phyloP scores from a whole-genome alignment of 257 asterid species.

The Jaltomata sinuosa region DNA sequence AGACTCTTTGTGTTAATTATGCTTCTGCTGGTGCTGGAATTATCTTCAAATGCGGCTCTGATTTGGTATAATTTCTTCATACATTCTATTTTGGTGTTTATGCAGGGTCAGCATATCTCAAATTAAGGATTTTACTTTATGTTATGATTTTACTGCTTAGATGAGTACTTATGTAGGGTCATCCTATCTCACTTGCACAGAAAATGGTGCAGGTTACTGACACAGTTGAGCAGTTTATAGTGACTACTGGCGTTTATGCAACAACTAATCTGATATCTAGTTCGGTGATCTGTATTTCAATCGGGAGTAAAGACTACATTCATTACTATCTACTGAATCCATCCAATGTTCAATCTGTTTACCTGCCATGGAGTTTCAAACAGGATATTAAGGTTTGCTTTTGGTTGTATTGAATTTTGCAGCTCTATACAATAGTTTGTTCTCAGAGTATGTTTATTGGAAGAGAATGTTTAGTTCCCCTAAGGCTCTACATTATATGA shows the following conservation, averaged over 20 bases:
- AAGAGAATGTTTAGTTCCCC: no score
- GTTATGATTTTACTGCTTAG: no score
- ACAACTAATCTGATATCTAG: conserved; percentile 50
- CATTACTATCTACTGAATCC: conserved; percentile 85
- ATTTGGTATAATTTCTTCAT: conserved; percentile 41
- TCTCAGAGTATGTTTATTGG: no score
- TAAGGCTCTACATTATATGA: neutral
- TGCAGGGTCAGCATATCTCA: no score
- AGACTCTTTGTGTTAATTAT: conserved; percentile 69
- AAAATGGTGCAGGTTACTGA: conserved; percentile 89
- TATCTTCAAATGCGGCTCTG: conserved; percentile 88
- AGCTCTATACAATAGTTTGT: no score
- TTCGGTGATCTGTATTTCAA: conserved; percentile 73
- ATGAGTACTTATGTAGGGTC: no score
- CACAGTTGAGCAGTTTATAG: conserved; percentile 64
- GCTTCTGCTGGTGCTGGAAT: conserved; percentile 98
- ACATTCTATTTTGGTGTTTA: neutral
- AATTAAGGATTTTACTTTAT: no score
- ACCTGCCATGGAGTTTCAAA: conserved; percentile 90
- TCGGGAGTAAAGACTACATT: conserved; percentile 86
- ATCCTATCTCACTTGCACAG: conserved; percentile 77
- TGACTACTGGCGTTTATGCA: conserved; percentile 76
- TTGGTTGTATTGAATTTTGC: no score
- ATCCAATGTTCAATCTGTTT: conserved; percentile 62
- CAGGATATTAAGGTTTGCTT: no score